These are phyloP conservation scores for Delonix regia DNA, from an alignment of 306 rosid species.

Conservation along the genomic window DNA sequence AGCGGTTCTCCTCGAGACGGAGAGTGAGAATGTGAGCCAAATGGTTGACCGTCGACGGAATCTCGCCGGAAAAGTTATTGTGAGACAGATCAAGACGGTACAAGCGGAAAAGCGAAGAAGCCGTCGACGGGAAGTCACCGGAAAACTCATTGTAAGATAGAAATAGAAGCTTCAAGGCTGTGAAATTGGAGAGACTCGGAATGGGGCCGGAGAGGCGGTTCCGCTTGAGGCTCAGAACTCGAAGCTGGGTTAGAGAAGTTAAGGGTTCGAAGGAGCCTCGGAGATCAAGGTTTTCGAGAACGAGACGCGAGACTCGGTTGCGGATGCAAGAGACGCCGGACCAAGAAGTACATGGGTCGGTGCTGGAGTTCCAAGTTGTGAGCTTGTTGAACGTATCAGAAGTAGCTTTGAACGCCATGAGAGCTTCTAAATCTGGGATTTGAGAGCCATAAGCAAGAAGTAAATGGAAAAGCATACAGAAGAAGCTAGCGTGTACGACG, in stretches of 20 bases:
- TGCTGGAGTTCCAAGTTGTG: slow-evolving; percentile 62
- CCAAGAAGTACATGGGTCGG: slow-evolving; percentile 61
- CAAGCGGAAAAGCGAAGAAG: slow-evolving; percentile 54
- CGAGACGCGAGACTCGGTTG: slow-evolving; percentile 66
- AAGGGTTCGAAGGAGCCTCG: slow-evolving; percentile 56
- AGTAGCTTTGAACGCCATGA: slow-evolving; percentile 62
- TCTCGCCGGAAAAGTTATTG: slow-evolving; percentile 65
- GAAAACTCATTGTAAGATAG: slow-evolving; percentile 68
- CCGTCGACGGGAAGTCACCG: slow-evolving; percentile 58
- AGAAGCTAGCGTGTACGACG: background rate
- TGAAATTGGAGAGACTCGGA: slow-evolving; percentile 67
- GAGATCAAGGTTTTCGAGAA: slow-evolving; percentile 69
- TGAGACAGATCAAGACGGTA: slow-evolving; percentile 85
- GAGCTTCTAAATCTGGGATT: slow-evolving; percentile 52
- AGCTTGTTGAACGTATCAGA: slow-evolving; percentile 61
- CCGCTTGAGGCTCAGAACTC: slow-evolving; percentile 75
- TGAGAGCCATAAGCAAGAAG: slow-evolving; percentile 29
- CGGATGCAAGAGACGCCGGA: slow-evolving; percentile 62
- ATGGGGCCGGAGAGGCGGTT: slow-evolving; percentile 70
- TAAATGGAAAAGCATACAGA: background rate
- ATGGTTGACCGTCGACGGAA: slow-evolving; percentile 55
- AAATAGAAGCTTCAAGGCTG: slow-evolving; percentile 62
- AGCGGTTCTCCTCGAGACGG: slow-evolving; percentile 55
- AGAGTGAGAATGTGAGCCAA: slow-evolving; percentile 73
- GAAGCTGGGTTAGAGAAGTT: slow-evolving; percentile 60